Evolutionary conservation across 1,284 basidiomycete genomes (phyloP).

Genomic region (Somion occarium): DNA sequence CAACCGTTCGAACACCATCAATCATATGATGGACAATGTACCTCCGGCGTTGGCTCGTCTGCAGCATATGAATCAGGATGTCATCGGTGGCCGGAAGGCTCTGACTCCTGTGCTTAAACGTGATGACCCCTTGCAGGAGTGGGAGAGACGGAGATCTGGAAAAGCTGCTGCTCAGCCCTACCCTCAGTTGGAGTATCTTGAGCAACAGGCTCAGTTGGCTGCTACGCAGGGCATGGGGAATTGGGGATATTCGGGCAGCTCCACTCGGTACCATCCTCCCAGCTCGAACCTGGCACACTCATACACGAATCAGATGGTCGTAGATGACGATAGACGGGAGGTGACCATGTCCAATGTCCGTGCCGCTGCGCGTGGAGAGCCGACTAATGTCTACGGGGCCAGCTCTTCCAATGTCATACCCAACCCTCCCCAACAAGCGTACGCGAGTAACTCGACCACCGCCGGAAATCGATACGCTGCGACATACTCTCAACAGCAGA

Average conservation of each 20-base stretch:
- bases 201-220: slow-evolving; percentile 88
- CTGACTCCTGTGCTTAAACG: slow-evolving; percentile 86
- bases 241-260: slow-evolving; percentile 37
- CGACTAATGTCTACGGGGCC: slow-evolving; percentile 38
- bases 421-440: slow-evolving; percentile 71
- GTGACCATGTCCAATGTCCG: slow-evolving; percentile 72
- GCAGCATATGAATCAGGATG: slow-evolving; percentile 86
- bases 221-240: slow-evolving; percentile 51
- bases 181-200: slow-evolving; percentile 83
- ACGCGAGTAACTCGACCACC: slow-evolving; percentile 45
- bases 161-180: slow-evolving; percentile 69
- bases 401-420: slow-evolving; percentile 47
- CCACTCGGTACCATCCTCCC: slow-evolving; percentile 49
- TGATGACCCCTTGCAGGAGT: slow-evolving; percentile 86
- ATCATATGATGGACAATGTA: slow-evolving; percentile 83
- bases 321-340: slow-evolving; percentile 64
- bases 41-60: slow-evolving; percentile 88
- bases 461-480: slow-evolving; percentile 54
- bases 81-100: slow-evolving; percentile 76
- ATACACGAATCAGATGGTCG: slow-evolving; percentile 52
- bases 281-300: slow-evolving; percentile 63
- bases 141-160: slow-evolving; percentile 78
- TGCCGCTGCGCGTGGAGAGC: slow-evolving; percentile 53
- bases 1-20: slow-evolving; percentile 85
- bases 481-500: slow-evolving; percentile 38